Evolutionary conservation across 1,284 basidiomycete genomes (phyloP).

Genomic region (Calocybe gambosa): DNA sequence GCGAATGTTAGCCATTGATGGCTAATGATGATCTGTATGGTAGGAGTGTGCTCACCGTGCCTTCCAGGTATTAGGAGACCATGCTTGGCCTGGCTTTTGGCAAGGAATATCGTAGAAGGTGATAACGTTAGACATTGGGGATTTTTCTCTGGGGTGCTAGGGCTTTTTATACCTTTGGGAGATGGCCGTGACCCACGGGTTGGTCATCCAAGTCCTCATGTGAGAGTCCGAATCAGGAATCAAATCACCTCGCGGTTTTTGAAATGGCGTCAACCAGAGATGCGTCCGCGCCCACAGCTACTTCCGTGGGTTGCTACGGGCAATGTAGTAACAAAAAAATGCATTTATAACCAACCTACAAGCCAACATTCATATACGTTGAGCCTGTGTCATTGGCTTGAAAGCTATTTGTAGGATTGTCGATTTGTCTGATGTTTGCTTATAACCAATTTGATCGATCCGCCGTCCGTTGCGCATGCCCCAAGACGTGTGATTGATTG

Average conservation of each 20-base stretch:
- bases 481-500: not conserved
- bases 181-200: too few species aligned
- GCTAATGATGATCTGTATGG: not conserved
- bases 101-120: slow-evolving; percentile 15
- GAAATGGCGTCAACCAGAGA: too few species aligned
- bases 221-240: too few species aligned
- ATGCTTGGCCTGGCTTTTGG: slow-evolving; percentile 2
- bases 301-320: too few species aligned
- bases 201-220: too few species aligned
- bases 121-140: slow-evolving; percentile 10
- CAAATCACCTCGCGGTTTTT: too few species aligned
- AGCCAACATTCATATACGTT: too few species aligned
- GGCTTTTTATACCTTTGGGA: too few species aligned
- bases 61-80: slow-evolving; percentile 14
- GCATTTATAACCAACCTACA: not conserved
- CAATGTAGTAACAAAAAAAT: not conserved
- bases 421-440: not conserved
- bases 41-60: slow-evolving; percentile 2
- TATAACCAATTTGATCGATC: not conserved
- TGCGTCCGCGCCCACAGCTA: too few species aligned
- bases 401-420: not conserved
- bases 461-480: not conserved
- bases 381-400: not conserved
- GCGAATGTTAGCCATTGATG: not conserved
- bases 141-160: not conserved